Base-by-base conservation (phyloP, 1,139 yeast species). In the Yamadazyma trypodendri region DNA sequence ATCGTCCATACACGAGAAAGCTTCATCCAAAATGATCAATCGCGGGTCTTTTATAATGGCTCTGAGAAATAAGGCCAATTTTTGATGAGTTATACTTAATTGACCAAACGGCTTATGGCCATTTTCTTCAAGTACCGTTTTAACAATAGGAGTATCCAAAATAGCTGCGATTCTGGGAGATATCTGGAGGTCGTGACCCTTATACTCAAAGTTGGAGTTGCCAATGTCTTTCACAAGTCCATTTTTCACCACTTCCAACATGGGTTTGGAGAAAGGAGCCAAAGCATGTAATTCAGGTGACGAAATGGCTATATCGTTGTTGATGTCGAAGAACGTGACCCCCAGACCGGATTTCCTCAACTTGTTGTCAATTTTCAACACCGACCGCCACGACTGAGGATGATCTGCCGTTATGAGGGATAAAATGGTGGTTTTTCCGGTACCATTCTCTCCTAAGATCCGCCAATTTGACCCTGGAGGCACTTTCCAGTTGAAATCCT, bases 221-320 rank as follows among this genome's bases (percentile, higher is more conserved):
- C 94, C 95, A 9, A 81, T 79, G 39, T 67, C 60, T 23, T 48
- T 48, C 6, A 77, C 68, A 47, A 75, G 76, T 0, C 97, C 97
- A 15, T 94, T 84, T n/a, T 81, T 59, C 5, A 90, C 71, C 0
- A 88, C 68, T 28, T 85, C 71, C 32, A 53, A 56, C 46, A 81
- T 79, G 1, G 82, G 74, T 14, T 60, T 52, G 15, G 56, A 56
- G 23, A 63, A 64, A 1, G 96, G 95, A 43, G 86, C 86, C 18
- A 89, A 71, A 0, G 95, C 81, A 56, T 90, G 97, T 28, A 92
- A 64, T 58, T 92, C 98, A 0, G 98, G 98, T 0, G 97, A 84
- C 0, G 94, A 75, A 48, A 86, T 83, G 0, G 97, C 97, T 41
- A 92, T 86, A n/a, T 61, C 54, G 41, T 76, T 75, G 60, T 92